Percentiles rank a stretch among this genome's conserved stretches.
Evolutionary conservation across 768 basidiomycete species (phyloP).

Genomic region (Russula compacta): DNA sequence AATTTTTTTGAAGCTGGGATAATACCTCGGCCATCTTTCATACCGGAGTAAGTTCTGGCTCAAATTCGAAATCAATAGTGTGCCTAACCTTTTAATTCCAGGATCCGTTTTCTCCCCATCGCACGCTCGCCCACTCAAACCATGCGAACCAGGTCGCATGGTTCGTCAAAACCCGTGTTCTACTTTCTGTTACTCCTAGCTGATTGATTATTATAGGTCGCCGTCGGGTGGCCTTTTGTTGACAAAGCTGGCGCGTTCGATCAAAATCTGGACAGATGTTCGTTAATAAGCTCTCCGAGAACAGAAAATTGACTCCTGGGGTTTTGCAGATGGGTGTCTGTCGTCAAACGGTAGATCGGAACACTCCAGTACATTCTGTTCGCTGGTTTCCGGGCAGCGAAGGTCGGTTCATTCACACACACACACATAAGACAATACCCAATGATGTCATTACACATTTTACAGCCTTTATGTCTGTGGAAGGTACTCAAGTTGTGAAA

Average conservation of each 20-base stretch:
- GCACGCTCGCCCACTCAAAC: conserved; percentile 58
- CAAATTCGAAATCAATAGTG: background rate
- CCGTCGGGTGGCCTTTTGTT: conserved; percentile 52
- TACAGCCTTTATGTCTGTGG: conserved; percentile 61
- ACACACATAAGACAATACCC: background rate
- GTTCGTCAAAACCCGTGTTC: conserved; percentile 30
- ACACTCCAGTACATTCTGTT: conserved; percentile 47
- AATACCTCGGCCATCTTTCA: conserved; percentile 58
- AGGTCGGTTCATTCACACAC: conserved; percentile 29
- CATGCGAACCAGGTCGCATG: conserved; percentile 73
- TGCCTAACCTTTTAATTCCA: conserved; percentile 20
- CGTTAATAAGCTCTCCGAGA: conserved; percentile 14
- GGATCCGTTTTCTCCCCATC: conserved; percentile 50
- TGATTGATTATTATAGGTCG: conserved; percentile 36
- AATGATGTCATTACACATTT: background rate
- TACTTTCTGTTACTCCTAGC: background rate
- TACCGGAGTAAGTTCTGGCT: conserved; percentile 40
- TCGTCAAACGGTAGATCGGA: conserved; percentile 51
- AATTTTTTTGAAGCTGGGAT: conserved; percentile 50
- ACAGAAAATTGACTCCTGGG: background rate
- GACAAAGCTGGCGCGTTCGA: conserved; percentile 52
- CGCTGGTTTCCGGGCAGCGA: conserved; percentile 60
- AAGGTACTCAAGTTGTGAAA: conserved; percentile 51
- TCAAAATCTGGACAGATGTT: conserved; percentile 70
- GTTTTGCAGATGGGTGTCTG: conserved; percentile 53